These are phyloP conservation scores for Fagopyrum homotropicum DNA, from an alignment of 148 eudicot genomes.

Conservation along the genomic window DNA sequence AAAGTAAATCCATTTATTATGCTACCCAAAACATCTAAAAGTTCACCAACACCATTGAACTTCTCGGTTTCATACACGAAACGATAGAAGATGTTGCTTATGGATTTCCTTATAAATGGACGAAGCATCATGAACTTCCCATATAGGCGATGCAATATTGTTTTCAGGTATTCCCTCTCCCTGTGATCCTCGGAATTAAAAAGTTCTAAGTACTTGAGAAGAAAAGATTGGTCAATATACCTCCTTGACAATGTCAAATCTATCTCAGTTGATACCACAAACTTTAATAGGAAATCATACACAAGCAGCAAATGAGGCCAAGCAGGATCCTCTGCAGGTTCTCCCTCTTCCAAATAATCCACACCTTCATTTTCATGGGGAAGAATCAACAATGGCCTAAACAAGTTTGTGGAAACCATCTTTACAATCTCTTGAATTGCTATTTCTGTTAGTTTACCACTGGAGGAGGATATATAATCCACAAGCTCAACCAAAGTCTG, in stretches of 20 bases:
- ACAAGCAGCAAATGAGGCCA: slow-evolving; percentile 92
- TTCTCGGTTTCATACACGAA: slow-evolving; percentile 83
- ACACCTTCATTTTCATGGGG: slow-evolving; percentile 64
- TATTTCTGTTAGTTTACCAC: slow-evolving; percentile 52
- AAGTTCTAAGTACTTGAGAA: slow-evolving; percentile 58
- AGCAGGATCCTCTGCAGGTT: slow-evolving; percentile 84
- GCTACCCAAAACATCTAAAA: slow-evolving; percentile 86
- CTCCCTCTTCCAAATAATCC: slow-evolving; percentile 79
- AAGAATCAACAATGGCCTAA: slow-evolving; percentile 56
- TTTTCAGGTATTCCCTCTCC: slow-evolving; percentile 81
- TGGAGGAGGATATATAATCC: slow-evolving; percentile 54
- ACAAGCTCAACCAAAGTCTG: slow-evolving; percentile 73
- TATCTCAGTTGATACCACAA: slow-evolving; percentile 78
- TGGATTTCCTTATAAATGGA: slow-evolving; percentile 73
- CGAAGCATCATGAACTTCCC: slow-evolving; percentile 94
- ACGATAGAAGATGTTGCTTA: slow-evolving; percentile 76
- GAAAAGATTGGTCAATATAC: slow-evolving; percentile 71
- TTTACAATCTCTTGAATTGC: slow-evolving; percentile 56
- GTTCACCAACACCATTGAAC: slow-evolving; percentile 83
- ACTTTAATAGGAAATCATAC: slow-evolving; percentile 72
- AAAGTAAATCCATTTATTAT: slow-evolving; percentile 85
- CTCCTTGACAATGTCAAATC: slow-evolving; percentile 83
- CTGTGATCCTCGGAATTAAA: slow-evolving; percentile 89
- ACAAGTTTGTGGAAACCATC: slow-evolving; percentile 55
- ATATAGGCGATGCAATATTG: slow-evolving; percentile 75